Evolutionary conservation across 345 rosid genomes (phyloP).

Genomic region (Salix suchowensis): DNA sequence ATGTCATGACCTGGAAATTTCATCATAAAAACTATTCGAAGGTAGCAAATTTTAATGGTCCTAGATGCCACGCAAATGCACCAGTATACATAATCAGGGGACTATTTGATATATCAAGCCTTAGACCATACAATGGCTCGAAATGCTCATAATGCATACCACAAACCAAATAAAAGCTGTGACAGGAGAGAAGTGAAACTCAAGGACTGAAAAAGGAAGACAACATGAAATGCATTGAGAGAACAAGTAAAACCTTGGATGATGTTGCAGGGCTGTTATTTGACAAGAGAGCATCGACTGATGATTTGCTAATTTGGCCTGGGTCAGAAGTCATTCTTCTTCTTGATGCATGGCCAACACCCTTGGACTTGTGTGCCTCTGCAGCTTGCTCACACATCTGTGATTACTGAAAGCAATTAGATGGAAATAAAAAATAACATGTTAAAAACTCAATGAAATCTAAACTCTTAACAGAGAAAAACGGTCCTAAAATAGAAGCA

Average conservation of each 20-base stretch:
- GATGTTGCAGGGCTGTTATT: constrained; percentile 42
- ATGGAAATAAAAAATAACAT: background rate
- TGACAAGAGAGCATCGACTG: constrained; percentile 90
- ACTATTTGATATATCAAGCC: background rate
- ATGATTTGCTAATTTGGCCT: constrained; percentile 55
- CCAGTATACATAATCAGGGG: background rate
- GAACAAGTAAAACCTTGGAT: constrained; percentile 48
- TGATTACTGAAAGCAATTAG: constrained; percentile 10
- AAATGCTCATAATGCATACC: background rate
- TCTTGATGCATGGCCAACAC: constrained; percentile 53
- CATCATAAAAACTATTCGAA: background rate
- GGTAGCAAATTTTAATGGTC: background rate
- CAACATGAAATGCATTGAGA: background rate
- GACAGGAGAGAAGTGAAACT: background rate
- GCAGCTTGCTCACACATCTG: constrained; percentile 99
- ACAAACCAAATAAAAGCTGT: background rate
- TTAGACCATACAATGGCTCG: background rate
- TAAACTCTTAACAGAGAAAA: too few relatives aligned
- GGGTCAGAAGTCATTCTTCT: constrained; percentile 68
- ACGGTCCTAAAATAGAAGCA: too few relatives aligned
- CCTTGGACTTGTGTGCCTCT: constrained; percentile 84
- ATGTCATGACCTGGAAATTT: background rate
- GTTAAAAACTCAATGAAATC: background rate
- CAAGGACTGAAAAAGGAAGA: background rate
- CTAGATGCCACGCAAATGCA: background rate